Base-by-base conservation (phyloP, 2,329 filamentous ascomycete genomes). In the Teratosphaeria zuluensis region DNA sequence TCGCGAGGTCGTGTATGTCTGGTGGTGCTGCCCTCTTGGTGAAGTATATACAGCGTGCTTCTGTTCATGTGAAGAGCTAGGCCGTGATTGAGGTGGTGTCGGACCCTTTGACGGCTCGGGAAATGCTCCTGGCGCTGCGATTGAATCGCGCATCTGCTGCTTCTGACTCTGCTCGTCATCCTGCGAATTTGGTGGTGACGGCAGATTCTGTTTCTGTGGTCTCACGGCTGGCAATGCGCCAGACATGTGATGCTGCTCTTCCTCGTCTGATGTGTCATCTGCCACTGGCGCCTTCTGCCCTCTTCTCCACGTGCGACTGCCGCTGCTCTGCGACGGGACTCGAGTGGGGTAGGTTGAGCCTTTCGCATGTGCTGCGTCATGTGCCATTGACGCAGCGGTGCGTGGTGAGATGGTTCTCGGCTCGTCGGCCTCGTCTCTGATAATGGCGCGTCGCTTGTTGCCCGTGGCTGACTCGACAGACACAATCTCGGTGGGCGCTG, bases 361-460 rank as follows among this genome's bases (percentile, higher is more conserved):
- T 16, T 21, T 48, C 16, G 16, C 19, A 21, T 11, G 19, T 19
- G 42, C n/a, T 21, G 5, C n/a, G 4, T 16, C 16, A 16, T 6
- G 12, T n/a, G 38, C 38, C 38, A 46, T 46, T 19, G 38, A 19
- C 16, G 38, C 12, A n/a, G 42, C n/a, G 16, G 42, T 48, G 42
- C 16, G 42, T 21, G 42, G 42, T 48, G 42, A 21, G 42, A 21
- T 19, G 42, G n/a, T 48, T 4, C 4, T 48, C 38, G 31, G 21
- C 12, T 46, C 53, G 46, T 38, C 14, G 16, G 30, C 51, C 8
- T 14, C 19, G 24, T 52, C 57, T 12, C 52, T 31, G 21, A 19
- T 35, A 28, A 62, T 53, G 51, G 58, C 59, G 21, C 59, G 58
- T 24, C 61, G 58, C 59, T 62, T 62, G 54, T 57, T 56, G 56